Base-by-base conservation (phyloP, 1,284 basidiomycete genomes). In the Tremellales sp. region DNA sequence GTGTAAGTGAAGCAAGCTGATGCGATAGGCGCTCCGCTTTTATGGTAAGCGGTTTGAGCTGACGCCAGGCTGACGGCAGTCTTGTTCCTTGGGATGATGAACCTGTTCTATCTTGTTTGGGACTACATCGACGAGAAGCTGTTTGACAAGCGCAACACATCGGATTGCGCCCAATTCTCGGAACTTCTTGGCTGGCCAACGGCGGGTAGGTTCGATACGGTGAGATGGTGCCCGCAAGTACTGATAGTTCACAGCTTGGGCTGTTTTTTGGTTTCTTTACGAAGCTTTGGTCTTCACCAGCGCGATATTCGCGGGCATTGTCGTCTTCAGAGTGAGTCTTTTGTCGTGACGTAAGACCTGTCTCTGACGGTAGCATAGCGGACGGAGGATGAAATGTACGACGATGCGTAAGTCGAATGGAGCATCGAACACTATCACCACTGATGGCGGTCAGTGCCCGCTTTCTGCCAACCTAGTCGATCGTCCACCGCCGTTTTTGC, bases 31-130 rank as follows among this genome's bases (percentile, higher is more conserved):
- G 1, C 50, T 74, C 25, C 61, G 74, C 1, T 75, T 71, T 53
- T 73, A 68, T 43, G 67, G 66, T 68, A 36, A 31, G 64, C 45
- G 15, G 8, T 10, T n/a, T 8, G 29, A 25, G 4, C 13, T 15
- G 24, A 29, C 21, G 22, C 35, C 11, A 17, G 8, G 45, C 49
- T 51, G 43, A 54, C 27, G 17, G 29, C 15, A 52, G 61, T 67
- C 17, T 54, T 64, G 27, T 62, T 61, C 31, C 51, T 66, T 21
- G 73, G 73, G 15, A 55, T 70, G 19, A 65, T 73, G 62, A 60
- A 73, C 55, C 64, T 74, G 13, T 75, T 73, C 55, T 75, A 71
- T 49, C 61, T 72, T 2, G 66, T 74, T 7, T 74, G 72, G 71
- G 73, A 75, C 52, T 73, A 70, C 53, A 52, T 67, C 25, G 74